These are phyloP conservation scores for Naegleria lovaniensis DNA, from an alignment of 208 protist species.

Conservation along the genomic window DNA sequence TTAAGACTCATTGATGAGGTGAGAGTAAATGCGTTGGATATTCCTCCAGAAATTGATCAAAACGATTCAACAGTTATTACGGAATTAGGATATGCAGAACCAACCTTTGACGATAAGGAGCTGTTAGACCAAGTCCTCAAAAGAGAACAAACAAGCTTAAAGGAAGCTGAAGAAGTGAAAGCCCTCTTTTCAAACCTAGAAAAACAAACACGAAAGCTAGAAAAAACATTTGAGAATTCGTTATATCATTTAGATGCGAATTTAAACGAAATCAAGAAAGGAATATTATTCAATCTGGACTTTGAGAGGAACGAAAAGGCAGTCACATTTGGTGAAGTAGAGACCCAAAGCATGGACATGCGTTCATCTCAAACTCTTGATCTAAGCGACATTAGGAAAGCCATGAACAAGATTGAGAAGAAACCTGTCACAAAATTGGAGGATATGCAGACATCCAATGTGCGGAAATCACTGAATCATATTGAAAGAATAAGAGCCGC, in stretches of 20 bases:
- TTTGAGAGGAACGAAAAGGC: background rate
- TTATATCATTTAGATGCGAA: background rate
- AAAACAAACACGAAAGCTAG: background rate
- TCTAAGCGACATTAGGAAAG: background rate
- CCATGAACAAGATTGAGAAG: background rate
- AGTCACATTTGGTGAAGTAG: background rate
- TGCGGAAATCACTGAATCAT: background rate
- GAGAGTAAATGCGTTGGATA: background rate
- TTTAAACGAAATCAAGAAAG: background rate
- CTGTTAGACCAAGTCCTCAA: background rate
- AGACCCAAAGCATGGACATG: background rate
- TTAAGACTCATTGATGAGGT: background rate
- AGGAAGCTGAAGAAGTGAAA: background rate
- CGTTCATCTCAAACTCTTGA: background rate
- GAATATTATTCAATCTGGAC: background rate
- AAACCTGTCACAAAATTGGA: background rate
- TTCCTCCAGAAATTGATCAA: background rate
- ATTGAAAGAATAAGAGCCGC: background rate
- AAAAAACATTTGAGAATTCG: background rate
- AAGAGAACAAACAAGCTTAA: background rate
- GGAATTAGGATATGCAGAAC: background rate
- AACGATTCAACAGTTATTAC: background rate
- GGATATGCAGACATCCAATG: background rate
- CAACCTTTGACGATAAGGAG: background rate
- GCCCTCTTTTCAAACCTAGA: background rate